A percentile compares a stretch with the other conserved stretches of the same genome.
phyloP scores from a whole-genome alignment of 441 rosid species.

The Bocquillonia castaneifolia region DNA sequence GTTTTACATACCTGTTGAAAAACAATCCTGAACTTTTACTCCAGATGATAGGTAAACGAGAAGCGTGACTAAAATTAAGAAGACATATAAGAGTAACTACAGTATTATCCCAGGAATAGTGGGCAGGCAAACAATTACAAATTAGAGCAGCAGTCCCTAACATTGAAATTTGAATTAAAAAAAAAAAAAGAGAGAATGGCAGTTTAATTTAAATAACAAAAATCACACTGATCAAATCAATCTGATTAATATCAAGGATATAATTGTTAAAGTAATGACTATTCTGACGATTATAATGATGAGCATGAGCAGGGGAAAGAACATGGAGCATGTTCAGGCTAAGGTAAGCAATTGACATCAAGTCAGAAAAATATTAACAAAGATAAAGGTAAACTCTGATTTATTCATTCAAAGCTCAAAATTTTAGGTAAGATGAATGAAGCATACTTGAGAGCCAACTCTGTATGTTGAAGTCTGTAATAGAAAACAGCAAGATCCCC shows the following conservation, averaged over 20 bases:
- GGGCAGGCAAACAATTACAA: not conserved
- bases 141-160: not conserved
- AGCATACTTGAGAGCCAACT: slow-evolving; percentile 61
- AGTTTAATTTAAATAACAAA: slow-evolving; percentile 5
- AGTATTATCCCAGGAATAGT: not conserved
- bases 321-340: not conserved
- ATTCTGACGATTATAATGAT: not conserved
- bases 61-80: slow-evolving; percentile 4
- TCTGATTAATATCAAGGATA: not conserved
- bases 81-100: slow-evolving; percentile 2
- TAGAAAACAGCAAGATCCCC: slow-evolving; percentile 72
- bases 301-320: not conserved
- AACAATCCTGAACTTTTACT: slow-evolving; percentile 13
- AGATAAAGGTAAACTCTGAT: not conserved
- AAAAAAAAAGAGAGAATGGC: not conserved
- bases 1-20: slow-evolving; percentile 58
- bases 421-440: not conserved
- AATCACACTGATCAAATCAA: not conserved
- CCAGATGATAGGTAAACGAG: not conserved
- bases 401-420: slow-evolving; percentile 1
- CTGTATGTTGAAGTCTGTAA: slow-evolving; percentile 71
- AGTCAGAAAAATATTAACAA: slow-evolving; percentile 1
- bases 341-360: not conserved
- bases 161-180: not conserved
- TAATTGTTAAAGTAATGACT: not conserved